These are phyloP conservation scores for Arthrobotrys pseudoclavata DNA, from an alignment of 2,329 filamentous ascomycete genomes.

Conservation along the genomic window DNA sequence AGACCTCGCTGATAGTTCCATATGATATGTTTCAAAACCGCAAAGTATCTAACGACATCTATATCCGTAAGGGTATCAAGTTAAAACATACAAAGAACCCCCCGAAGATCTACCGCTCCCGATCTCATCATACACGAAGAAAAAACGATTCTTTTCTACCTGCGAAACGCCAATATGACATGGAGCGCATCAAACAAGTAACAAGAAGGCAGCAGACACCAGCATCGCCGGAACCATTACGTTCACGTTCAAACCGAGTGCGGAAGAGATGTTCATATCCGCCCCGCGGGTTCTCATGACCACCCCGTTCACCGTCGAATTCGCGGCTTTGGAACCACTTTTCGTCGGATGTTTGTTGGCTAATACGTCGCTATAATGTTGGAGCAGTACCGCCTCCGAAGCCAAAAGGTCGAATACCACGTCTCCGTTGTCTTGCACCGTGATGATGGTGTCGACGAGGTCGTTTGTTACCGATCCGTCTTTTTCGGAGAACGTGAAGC, in stretches of 20 bases:
- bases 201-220: neutral
- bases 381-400: constrained; percentile 43
- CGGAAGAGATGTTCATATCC: neutral
- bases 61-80: no score
- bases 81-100: no score
- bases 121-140: no score
- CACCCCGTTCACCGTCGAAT: constrained; percentile 28
- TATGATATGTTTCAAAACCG: no score
- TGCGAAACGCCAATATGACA: neutral
- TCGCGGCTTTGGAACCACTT: constrained; percentile 17
- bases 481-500: constrained; percentile 39
- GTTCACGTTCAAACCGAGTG: neutral
- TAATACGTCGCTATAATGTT: constrained; percentile 35
- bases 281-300: constrained; percentile 46
- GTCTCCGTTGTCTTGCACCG: constrained; percentile 25
- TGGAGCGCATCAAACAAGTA: neutral
- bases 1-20: no score
- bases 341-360: constrained; percentile 50
- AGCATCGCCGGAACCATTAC: neutral
- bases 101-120: no score
- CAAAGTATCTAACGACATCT: no score
- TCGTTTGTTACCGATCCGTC: constrained; percentile 29
- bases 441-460: constrained; percentile 43
- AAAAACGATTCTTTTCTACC: no score
- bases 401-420: constrained; percentile 41